Evolutionary conservation across 2,329 filamentous ascomycete genomes (phyloP).

Genomic region (Colletotrichum graminicola): DNA sequence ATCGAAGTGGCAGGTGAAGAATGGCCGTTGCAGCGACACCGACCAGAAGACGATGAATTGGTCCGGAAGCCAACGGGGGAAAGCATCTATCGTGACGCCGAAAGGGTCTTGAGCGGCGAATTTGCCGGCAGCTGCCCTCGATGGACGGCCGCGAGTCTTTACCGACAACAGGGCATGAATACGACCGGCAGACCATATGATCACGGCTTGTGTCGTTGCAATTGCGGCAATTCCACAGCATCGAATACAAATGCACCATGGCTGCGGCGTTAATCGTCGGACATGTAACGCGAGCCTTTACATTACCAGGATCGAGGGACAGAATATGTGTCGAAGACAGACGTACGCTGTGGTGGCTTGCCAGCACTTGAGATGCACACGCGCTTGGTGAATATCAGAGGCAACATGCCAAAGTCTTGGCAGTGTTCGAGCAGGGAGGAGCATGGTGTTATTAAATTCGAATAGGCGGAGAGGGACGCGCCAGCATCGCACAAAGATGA

Average conservation of each 20-base stretch:
- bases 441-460: constrained; percentile 1
- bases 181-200: constrained; percentile 1
- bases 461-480: constrained; percentile 7
- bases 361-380: constrained; percentile 4
- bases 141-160: neutral
- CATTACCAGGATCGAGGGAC: neutral
- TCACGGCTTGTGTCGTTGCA: constrained; percentile 5
- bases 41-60: neutral
- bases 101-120: neutral
- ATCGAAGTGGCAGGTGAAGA: neutral
- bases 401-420: constrained; percentile 13
- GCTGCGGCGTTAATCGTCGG: constrained; percentile 30
- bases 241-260: neutral
- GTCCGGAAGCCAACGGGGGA: neutral
- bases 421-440: constrained; percentile 19
- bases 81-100: neutral
- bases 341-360: constrained; percentile 5
- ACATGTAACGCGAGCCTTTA: constrained; percentile 3
- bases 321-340: neutral
- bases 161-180: constrained; percentile 13
- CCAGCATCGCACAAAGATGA: constrained; percentile 8
- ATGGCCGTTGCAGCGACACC: neutral
- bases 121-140: neutral
- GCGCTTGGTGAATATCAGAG: neutral
- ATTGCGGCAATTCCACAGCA: neutral